phyloP scores from a whole-genome alignment of 2,329 filamentous ascomycete species.

The Aspergillus phoenicis region DNA sequence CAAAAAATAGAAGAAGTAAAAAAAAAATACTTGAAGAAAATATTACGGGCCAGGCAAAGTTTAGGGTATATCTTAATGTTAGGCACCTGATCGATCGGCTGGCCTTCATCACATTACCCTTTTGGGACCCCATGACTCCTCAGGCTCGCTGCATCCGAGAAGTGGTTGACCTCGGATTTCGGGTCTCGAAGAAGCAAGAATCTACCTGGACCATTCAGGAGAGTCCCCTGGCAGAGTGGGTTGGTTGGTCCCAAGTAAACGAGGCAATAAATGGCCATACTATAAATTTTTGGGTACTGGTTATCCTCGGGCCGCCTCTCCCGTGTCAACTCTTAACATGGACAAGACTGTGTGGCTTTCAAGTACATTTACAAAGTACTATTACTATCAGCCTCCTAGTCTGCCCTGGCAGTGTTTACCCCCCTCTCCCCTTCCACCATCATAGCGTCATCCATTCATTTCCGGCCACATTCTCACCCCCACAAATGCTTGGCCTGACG shows the following conservation, averaged over 20 bases:
- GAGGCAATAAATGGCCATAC: too few species aligned
- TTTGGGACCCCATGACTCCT: constrained; percentile 9
- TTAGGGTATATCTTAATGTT: neutral
- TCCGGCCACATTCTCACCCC: neutral
- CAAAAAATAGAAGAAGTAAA: neutral
- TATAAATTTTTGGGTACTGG: neutral
- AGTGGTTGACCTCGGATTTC: neutral
- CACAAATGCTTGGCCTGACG: constrained; percentile 2
- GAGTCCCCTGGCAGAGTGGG: neutral
- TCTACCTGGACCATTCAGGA: neutral
- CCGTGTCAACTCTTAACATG: neutral
- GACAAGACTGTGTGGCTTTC: too few species aligned
- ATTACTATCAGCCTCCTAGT: neutral
- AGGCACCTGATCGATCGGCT: constrained; percentile 11
- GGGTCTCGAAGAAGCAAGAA: constrained; percentile 1
- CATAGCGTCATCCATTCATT: neutral
- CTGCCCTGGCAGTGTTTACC: neutral
- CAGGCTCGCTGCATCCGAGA: neutral
- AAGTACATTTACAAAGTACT: neutral
- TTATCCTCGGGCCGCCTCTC: neutral
- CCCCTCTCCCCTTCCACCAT: neutral
- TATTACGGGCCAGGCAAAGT: constrained; percentile 2
- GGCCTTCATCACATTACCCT: constrained; percentile 5
- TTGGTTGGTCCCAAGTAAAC: too few species aligned
- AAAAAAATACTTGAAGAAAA: neutral